Base-by-base conservation (phyloP, 257 asterid genomes). In the Plantago major region DNA sequence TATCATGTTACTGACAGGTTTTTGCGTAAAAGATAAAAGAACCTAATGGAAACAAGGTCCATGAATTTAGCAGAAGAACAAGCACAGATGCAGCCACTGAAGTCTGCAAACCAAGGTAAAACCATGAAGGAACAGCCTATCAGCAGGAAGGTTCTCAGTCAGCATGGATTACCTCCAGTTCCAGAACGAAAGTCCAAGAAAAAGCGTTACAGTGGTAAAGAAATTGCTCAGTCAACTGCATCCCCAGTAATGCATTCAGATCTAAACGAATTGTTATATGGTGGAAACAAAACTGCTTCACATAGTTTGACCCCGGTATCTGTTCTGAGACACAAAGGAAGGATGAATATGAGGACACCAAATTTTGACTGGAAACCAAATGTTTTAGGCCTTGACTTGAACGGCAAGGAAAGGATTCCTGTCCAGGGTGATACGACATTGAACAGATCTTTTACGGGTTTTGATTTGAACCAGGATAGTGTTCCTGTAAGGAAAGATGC, bases 391-490 rank as follows among this genome's bases (percentile, higher is more conserved):
- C 40, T 52, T 6, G 28, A 52, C 40, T 63, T 80, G 74, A 82
- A 76, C 77, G 78, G 66, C 43, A 80, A 66, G 47, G 86, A 74
- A 58, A 74, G 79, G 51, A 33, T 33, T 5, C 40, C 6, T 33
- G 51, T 47, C 7, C 71, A 67, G n/a, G 78, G 70, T 54, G 81
- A 77, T 42, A 44, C 67, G 14, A 51, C 60, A 60, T 63, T 56
- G 6, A 60, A 72, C 55, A 63, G 61, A 12, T 38, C 74, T 38
- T 43, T 44, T 4, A 57, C 59, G 7, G 12, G 64, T 33, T 78
- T 84, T 50, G 94, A 86, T 79, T 78, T 87, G 73, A 90, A 84
- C 67, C 73, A 46, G 66, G 88, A 72, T 54, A 64, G 54, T 65
- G 15, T 70, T 57, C 61, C 11, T 44, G 50, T 78, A 58, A 78